phyloP scores from a whole-genome alignment of 2,329 filamentous ascomycete species.

The Aspergillus quadricinctus region DNA sequence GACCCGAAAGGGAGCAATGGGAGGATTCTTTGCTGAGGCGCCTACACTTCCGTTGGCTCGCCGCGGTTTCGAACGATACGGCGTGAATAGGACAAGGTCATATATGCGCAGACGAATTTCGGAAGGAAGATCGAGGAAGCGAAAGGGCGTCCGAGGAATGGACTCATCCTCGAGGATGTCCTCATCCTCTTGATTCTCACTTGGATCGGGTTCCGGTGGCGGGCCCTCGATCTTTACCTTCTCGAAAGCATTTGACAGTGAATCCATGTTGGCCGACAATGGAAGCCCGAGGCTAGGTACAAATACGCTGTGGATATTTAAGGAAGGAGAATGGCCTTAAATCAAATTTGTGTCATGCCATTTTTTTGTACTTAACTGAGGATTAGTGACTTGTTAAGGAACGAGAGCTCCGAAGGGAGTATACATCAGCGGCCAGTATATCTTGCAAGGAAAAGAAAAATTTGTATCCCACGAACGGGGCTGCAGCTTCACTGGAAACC shows the following conservation, averaged over 20 bases:
- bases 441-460: slow-evolving; percentile 10
- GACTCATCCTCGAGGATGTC: slow-evolving; percentile 17
- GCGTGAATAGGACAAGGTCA: slow-evolving; percentile 40
- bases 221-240: slow-evolving; percentile 22
- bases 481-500: slow-evolving; percentile 43
- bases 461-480: slow-evolving; percentile 48
- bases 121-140: slow-evolving; percentile 51
- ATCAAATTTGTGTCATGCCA: slow-evolving; percentile 17
- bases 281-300: background rate
- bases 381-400: slow-evolving; percentile 9
- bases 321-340: slow-evolving; percentile 12
- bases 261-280: slow-evolving; percentile 11
- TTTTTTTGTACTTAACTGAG: slow-evolving; percentile 19
- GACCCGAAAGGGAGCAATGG: slow-evolving; percentile 28
- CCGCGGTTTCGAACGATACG: slow-evolving; percentile 22
- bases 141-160: slow-evolving; percentile 34
- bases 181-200: slow-evolving; percentile 15
- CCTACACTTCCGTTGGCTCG: slow-evolving; percentile 31
- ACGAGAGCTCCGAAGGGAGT: slow-evolving; percentile 5
- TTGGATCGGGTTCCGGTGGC: slow-evolving; percentile 1
- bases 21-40: slow-evolving; percentile 33
- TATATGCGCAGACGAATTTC: slow-evolving; percentile 52
- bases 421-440: slow-evolving; percentile 12
- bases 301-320: slow-evolving; percentile 2
- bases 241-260: slow-evolving; percentile 19